Evolutionary conservation across 108 stramenopile genomes (phyloP), one percentile per base, ranked within the genome.

Genomic region (Cyclotella kingstonii): DNA sequence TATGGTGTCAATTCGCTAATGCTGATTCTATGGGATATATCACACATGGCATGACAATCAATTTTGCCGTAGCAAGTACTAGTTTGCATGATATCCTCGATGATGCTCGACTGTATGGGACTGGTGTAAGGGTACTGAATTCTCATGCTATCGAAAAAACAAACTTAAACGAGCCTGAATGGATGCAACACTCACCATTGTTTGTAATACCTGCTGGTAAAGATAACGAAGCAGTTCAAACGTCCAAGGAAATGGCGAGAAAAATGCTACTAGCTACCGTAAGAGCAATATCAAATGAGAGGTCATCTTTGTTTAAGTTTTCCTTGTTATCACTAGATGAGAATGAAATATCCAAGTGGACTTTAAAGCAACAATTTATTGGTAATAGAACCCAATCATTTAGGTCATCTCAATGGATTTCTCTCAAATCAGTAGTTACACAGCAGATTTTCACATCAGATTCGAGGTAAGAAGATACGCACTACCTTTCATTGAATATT

Each of bases 1-100:
- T 27, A 19, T 63, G 34, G 47, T 63, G 61, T 25, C 19, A 47
- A 25, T 50, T 63, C n/a, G 48, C 34, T 7, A 63, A 63, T 42
- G 61, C 21, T 8, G 48, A 63, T 51, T 40, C 61, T 28, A 8
- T 46, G 25, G 61, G 61, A 35, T 63, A 63, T 28, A 25, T 63
- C 2, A 34, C 33, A 35, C 48, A 50, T 18, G 61, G 57, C 11
- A 44, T 19, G 4, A 27, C 14, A 27, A 29, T 59, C 40, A 31
- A 44, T 23, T 45, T 15, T 15, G 9, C 15, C 17, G 9, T 15
- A 26, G 5, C 21, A 27, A 8, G 5, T 6, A 5, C 54, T 15
- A 36, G 11, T 39, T 55, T 55, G 31, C 54, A 39, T 12, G 54
- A 55, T 17, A 4, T 44, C 5, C 29, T 59, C 21, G 57, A 59